A percentile compares a stretch with the other conserved stretches of the same genome.
Conservation (phyloP, 768 basidiomycete genomes). For the Russula earlei region DNA sequence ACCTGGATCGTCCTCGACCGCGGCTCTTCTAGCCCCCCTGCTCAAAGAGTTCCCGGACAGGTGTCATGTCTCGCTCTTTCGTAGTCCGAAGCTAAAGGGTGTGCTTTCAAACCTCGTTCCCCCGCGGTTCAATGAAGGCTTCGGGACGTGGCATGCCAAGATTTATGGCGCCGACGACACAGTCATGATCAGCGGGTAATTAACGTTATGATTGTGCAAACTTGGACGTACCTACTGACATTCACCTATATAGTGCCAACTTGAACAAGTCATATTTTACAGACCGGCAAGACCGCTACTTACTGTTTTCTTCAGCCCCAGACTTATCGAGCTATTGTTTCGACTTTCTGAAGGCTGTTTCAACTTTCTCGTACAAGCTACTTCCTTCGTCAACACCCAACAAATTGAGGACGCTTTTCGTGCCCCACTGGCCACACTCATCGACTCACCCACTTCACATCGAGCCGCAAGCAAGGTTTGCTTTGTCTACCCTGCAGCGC, state of each 20-base stretch:
- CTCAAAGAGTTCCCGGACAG: constrained; percentile 60
- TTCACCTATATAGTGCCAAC: constrained; percentile 64
- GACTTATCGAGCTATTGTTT: constrained; percentile 74
- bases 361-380: constrained; percentile 62
- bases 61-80: constrained; percentile 73
- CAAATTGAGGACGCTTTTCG: constrained; percentile 29
- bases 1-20: constrained; percentile 60
- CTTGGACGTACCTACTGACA: not conserved
- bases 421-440: constrained; percentile 57
- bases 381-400: constrained; percentile 23
- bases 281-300: constrained; percentile 89
- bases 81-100: constrained; percentile 77
- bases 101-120: constrained; percentile 71
- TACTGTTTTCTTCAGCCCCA: constrained; percentile 57
- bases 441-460: constrained; percentile 62
- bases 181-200: constrained; percentile 87
- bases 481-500: constrained; percentile 53
- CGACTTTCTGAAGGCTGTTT: constrained; percentile 60
- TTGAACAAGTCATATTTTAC: constrained; percentile 90
- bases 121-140: constrained; percentile 92
- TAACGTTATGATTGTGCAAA: constrained; percentile 19
- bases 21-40: constrained; percentile 61
- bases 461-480: constrained; percentile 45
- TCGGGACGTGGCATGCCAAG: constrained; percentile 98
- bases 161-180: constrained; percentile 91